phyloP scores from a whole-genome alignment of 306 rosid species.

The Oxytropis ochrocephala region DNA sequence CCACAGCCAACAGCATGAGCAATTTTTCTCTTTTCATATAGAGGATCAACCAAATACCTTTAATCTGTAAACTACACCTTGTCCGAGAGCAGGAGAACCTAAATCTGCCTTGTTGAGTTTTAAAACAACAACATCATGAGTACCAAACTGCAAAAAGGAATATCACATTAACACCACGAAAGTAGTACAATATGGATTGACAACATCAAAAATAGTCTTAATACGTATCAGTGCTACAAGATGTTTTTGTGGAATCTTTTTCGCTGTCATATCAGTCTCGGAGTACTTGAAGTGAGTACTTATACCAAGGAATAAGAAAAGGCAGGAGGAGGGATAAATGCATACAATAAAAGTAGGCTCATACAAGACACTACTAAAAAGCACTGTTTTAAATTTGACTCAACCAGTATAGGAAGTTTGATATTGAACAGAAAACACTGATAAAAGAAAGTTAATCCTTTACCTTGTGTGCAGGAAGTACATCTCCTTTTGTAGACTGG shows the following conservation, averaged over 20 bases:
- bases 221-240: background rate
- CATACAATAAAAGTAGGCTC: background rate
- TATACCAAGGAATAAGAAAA: background rate
- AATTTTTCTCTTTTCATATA: background rate
- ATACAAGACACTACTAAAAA: background rate
- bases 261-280: background rate
- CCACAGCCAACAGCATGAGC: background rate
- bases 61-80: slow-evolving; percentile 89
- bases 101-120: slow-evolving; percentile 91
- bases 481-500: slow-evolving; percentile 81
- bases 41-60: slow-evolving; percentile 50
- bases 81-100: slow-evolving; percentile 91
- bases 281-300: background rate
- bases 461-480: slow-evolving; percentile 98
- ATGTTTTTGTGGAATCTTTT: background rate
- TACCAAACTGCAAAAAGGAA: slow-evolving; percentile 57
- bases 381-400: background rate
- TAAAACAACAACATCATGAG: slow-evolving; percentile 89
- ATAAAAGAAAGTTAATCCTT: slow-evolving; percentile 9
- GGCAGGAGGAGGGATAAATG: background rate
- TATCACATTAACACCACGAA: background rate
- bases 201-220: background rate
- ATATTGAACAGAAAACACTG: slow-evolving; percentile 4
- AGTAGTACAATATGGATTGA: background rate
- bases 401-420: background rate